Evolutionary conservation across 2,329 filamentous ascomycete genomes (phyloP), one percentile per base, ranked within the genome.

Genomic region (Mycosphaerella sp.): DNA sequence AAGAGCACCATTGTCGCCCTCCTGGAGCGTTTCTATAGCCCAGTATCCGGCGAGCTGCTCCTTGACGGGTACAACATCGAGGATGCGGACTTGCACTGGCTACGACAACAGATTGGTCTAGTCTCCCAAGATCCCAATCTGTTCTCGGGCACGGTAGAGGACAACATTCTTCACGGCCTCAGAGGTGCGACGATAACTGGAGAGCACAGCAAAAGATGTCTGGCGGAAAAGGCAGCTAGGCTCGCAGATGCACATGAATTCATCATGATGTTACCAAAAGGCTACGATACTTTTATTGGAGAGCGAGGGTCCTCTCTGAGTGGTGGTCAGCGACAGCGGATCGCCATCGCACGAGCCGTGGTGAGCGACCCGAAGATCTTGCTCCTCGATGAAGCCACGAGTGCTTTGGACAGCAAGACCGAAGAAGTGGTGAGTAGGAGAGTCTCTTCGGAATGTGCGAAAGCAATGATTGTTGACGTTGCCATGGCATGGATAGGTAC

Each of bases 341-440:
- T 82, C 2, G 75, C 76, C 1, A 78, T 82, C 41, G 79, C 79
- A 0, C 69, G 78, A 4, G 79, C 79, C 0, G 66, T 82, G 4
- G 69, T 81, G 4, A 71, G 78, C 1, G 72, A 76, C n/a, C 79
- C 79, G 0, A 65, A 67, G 7, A 64, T 83, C 4, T 66, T 83
- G 3, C 67, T 84, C 0, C 69, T 84, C 0, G 81, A 84, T 48
- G 80, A 84, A 64, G 80, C 81, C 4, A 83, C 80, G 0, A 77
- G 73, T 3, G 76, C 73, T 52, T 73, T 88, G 0, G 84, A 88
- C 59, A 82, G 81, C 0, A 78, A 84, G 62, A 82, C 79, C 0
- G 85, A 87, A 65, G 79, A 79, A 59, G 72, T 83, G 0, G 81
- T 88, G 8, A 51, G 48, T 44, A 34, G n/a, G 7, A 36, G 8